Evolutionary conservation across 345 rosid genomes (phyloP).

Genomic region (Eucalyptus erythrocorys): DNA sequence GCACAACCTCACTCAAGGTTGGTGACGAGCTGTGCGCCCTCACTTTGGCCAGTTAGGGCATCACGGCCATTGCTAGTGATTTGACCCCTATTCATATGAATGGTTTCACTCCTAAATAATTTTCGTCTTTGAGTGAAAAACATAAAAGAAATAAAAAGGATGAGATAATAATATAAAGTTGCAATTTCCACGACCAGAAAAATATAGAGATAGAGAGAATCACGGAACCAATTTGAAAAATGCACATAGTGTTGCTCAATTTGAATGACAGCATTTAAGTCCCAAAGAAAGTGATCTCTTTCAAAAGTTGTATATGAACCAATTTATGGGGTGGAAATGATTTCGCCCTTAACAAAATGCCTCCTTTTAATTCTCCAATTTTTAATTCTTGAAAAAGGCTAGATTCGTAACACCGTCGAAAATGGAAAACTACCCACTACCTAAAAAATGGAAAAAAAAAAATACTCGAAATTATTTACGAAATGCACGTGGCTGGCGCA

Average conservation of each 20-base stretch:
- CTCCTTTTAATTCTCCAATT: background rate
- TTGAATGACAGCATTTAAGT: background rate
- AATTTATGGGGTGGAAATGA: background rate
- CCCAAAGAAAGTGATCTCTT: background rate
- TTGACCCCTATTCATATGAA: background rate
- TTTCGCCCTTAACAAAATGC: background rate
- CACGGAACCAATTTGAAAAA: background rate
- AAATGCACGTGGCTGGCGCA: background rate
- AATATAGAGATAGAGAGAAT: background rate
- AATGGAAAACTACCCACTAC: background rate
- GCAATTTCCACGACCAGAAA: background rate
- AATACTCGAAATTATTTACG: background rate
- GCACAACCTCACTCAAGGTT: too few relatives aligned
- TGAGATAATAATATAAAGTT: background rate
- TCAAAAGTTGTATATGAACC: too few relatives aligned
- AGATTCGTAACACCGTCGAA: background rate
- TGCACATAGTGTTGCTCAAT: background rate
- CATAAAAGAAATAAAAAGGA: background rate
- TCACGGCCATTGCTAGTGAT: background rate
- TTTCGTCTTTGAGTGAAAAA: background rate
- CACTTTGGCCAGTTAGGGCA: background rate
- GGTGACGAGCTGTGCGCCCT: rapidly evolving
- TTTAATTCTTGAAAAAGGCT: background rate
- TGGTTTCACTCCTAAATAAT: background rate
- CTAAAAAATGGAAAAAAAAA: background rate